Conservation (phyloP, 371 early-diverging fungal species). For the Mucor indicus region DNA sequence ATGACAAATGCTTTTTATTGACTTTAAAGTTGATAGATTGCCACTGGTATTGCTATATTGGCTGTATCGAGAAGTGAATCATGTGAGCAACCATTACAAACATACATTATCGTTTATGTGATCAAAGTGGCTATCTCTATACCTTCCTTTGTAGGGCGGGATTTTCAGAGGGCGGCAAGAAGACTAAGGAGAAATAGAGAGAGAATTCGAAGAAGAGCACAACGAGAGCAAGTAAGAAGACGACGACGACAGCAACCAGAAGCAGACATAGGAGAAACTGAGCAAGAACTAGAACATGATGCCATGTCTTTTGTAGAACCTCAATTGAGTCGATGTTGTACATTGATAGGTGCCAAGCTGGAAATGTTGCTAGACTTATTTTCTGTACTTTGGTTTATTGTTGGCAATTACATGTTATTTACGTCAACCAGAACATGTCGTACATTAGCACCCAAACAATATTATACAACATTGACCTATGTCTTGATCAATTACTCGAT, state of each 20-base stretch:
- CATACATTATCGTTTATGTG: conserved; percentile 33
- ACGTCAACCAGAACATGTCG: conserved; percentile 49
- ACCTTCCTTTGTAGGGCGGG: conserved; percentile 27
- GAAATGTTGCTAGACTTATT: conserved; percentile 56
- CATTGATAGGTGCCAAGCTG: too few species aligned
- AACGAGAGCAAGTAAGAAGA: conserved; percentile 14
- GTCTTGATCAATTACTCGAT: conserved; percentile 64
- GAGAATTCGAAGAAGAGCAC: conserved; percentile 2
- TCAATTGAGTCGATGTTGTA: too few species aligned
- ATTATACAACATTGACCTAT: conserved; percentile 51
- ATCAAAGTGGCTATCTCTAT: conserved; percentile 24
- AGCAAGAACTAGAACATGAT: neutral
- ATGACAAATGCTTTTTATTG: neutral
- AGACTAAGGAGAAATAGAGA: conserved; percentile 4
- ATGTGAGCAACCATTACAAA: conserved; percentile 38
- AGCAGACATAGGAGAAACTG: neutral
- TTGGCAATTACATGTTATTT: conserved; percentile 68
- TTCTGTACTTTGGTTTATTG: conserved; percentile 61
- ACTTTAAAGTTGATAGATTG: conserved; percentile 12
- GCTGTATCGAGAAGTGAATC: conserved; percentile 28
- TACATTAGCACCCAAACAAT: conserved; percentile 13
- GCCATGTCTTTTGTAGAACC: too few species aligned
- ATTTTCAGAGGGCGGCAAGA: conserved; percentile 13
- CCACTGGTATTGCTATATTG: conserved; percentile 25
- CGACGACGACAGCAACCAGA: conserved; percentile 6